Percentiles rank a stretch among this genome's conserved stretches.
These are phyloP conservation scores for Cornus suecica DNA, from an alignment of 148 eudicot genomes.

Conservation along the genomic window DNA sequence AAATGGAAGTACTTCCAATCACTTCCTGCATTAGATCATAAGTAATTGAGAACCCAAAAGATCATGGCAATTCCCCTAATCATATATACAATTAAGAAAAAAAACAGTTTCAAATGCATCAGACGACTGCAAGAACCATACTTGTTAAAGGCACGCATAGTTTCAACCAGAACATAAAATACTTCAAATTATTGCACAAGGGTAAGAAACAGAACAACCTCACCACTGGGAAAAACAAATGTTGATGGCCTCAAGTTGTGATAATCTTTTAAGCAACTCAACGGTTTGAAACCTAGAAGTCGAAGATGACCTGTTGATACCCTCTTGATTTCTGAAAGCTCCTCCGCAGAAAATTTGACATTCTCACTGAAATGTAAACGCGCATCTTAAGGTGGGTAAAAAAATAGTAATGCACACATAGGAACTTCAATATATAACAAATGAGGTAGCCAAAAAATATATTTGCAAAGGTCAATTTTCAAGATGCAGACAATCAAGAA, in stretches of 20 bases:
- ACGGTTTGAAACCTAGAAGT: conserved; percentile 94
- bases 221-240: conserved; percentile 89
- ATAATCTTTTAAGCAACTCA: conserved; percentile 80
- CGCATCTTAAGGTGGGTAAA: neutral
- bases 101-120: no score
- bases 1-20: conserved; percentile 76
- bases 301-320: conserved; percentile 73
- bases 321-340: conserved; percentile 77
- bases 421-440: neutral
- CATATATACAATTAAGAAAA: no score
- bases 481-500: neutral
- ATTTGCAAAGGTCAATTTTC: neutral
- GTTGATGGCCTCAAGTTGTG: conserved; percentile 95
- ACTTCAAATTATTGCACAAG: neutral
- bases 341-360: conserved; percentile 62
- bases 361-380: conserved; percentile 52
- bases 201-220: conserved; percentile 40
- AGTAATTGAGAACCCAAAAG: neutral
- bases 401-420: neutral
- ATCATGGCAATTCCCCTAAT: no score
- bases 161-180: no score
- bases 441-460: neutral
- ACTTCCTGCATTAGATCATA: conserved; percentile 52
- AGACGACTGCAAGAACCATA: no score
- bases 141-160: no score